A percentile compares a stretch with the other conserved stretches of the same genome.
Conservation (phyloP, 768 basidiomycete species). For the Phylloporus sp. region DNA sequence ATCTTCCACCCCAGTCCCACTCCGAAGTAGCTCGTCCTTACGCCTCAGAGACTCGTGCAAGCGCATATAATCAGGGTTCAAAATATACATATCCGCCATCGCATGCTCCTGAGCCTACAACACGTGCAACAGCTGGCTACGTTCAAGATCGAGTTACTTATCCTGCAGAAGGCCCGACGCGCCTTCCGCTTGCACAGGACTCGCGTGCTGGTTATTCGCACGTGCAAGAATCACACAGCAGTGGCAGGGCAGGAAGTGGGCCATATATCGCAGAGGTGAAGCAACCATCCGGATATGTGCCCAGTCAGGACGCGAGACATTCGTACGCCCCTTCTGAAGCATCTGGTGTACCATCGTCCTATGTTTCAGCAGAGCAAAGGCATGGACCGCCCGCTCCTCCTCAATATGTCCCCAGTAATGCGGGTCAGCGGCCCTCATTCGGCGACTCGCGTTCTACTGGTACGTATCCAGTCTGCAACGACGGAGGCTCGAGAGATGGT, state of each 20-base stretch:
- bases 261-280: slow-evolving; percentile 19
- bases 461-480: slow-evolving; percentile 10
- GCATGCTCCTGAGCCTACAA: slow-evolving; percentile 13
- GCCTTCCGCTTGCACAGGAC: slow-evolving; percentile 15
- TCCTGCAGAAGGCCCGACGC: slow-evolving; percentile 12
- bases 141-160: slow-evolving; percentile 19
- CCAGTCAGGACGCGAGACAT: slow-evolving; percentile 21
- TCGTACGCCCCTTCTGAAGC: slow-evolving; percentile 17
- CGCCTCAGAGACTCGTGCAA: slow-evolving; percentile 15
- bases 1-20: slow-evolving; percentile 9
- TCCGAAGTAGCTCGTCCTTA: slow-evolving; percentile 18
- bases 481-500: slow-evolving; percentile 10
- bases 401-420: slow-evolving; percentile 15
- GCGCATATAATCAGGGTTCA: slow-evolving; percentile 22
- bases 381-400: slow-evolving; percentile 11
- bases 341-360: slow-evolving; percentile 11
- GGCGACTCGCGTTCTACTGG: slow-evolving; percentile 19
- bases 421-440: slow-evolving; percentile 19
- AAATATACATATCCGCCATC: slow-evolving; percentile 22
- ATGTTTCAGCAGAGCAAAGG: slow-evolving; percentile 18
- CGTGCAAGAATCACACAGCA: slow-evolving; percentile 16
- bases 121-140: slow-evolving; percentile 14
- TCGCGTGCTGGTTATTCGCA: slow-evolving; percentile 15
- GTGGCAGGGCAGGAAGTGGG: slow-evolving; percentile 3
- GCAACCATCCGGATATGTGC: slow-evolving; percentile 16